These are phyloP conservation scores for Pythium periplocum DNA, from an alignment of 352 stramenopile species.

Conservation along the genomic window DNA sequence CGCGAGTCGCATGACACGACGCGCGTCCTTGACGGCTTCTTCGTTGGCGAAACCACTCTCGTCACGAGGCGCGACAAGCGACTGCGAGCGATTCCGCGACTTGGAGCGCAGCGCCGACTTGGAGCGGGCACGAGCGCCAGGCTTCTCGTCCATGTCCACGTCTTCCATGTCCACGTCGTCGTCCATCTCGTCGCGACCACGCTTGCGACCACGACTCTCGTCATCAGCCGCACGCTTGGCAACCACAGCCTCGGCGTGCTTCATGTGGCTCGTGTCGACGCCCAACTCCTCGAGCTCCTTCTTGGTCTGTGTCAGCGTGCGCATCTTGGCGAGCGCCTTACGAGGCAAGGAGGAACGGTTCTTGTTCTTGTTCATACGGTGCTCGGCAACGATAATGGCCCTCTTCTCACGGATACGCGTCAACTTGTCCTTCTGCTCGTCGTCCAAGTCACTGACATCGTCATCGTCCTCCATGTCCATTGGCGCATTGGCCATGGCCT, in stretches of 20 bases:
- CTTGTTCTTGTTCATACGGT: constrained; percentile 94
- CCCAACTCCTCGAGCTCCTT: constrained; percentile 89
- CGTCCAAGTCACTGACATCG: constrained; percentile 90
- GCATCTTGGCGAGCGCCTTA: constrained; percentile 76
- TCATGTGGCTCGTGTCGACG: constrained; percentile 89
- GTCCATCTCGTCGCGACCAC: constrained; percentile 73
- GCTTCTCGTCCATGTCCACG: constrained; percentile 64
- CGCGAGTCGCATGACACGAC: constrained; percentile 43
- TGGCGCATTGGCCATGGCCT: constrained; percentile 88
- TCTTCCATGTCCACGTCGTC: constrained; percentile 87
- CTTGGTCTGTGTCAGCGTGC: constrained; percentile 80
- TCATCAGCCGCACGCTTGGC: constrained; percentile 63
- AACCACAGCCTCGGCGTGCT: constrained; percentile 74
- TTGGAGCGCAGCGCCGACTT: constrained; percentile 70
- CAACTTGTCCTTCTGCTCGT: constrained; percentile 93
- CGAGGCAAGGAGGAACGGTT: constrained; percentile 90
- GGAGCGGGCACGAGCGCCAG: constrained; percentile 61
- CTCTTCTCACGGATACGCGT: constrained; percentile 81
- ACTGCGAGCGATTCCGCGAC: constrained; percentile 78
- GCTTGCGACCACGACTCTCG: constrained; percentile 81
- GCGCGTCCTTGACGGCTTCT: constrained; percentile 30
- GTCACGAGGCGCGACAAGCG: constrained; percentile 68
- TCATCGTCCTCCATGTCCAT: constrained; percentile 86
- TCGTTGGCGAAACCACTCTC: constrained; percentile 64
- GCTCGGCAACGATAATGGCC: constrained; percentile 73